phyloP scores from a whole-genome alignment of 2,329 filamentous ascomycete species.

The Phoma sp. region DNA sequence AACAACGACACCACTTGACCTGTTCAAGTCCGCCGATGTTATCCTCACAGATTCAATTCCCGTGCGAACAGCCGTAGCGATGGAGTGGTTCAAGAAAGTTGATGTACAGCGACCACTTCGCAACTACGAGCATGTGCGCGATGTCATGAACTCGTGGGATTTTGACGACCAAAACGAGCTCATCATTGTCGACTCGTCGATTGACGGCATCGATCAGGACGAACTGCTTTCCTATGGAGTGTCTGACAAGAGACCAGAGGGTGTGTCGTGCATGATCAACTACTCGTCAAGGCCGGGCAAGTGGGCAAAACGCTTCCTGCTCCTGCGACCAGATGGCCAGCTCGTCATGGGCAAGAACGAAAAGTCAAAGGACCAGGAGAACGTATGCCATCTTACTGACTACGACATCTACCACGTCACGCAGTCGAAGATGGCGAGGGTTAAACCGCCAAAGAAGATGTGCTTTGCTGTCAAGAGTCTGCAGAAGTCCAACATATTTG shows the following conservation, averaged over 20 bases:
- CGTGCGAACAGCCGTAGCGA: slow-evolving; percentile 69
- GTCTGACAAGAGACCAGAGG: slow-evolving; percentile 67
- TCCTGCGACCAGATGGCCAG: slow-evolving; percentile 75
- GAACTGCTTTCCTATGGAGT: slow-evolving; percentile 72
- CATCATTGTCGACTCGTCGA: slow-evolving; percentile 67
- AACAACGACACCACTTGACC: slow-evolving; percentile 75
- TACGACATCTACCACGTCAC: slow-evolving; percentile 89
- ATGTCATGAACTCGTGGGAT: slow-evolving; percentile 94
- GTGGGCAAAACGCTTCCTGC: slow-evolving; percentile 87
- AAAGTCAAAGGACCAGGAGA: slow-evolving; percentile 68
- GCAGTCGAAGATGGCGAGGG: slow-evolving; percentile 68
- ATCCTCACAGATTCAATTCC: slow-evolving; percentile 69
- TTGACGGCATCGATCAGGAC: slow-evolving; percentile 58
- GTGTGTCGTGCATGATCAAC: slow-evolving; percentile 74
- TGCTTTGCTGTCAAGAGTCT: slow-evolving; percentile 93
- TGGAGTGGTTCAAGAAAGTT: slow-evolving; percentile 77
- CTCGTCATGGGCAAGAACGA: slow-evolving; percentile 73
- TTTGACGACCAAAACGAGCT: slow-evolving; percentile 78
- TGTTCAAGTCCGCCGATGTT: slow-evolving; percentile 71
- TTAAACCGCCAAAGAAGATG: slow-evolving; percentile 83
- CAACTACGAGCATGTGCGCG: slow-evolving; percentile 83
- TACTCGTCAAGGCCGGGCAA: slow-evolving; percentile 82
- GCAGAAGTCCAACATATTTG: slow-evolving; percentile 83
- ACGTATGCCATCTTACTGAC: slow-evolving; percentile 84
- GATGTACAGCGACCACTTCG: slow-evolving; percentile 83